Base-by-base conservation (phyloP, 306 rosid species). In the Dryas drummondii region DNA sequence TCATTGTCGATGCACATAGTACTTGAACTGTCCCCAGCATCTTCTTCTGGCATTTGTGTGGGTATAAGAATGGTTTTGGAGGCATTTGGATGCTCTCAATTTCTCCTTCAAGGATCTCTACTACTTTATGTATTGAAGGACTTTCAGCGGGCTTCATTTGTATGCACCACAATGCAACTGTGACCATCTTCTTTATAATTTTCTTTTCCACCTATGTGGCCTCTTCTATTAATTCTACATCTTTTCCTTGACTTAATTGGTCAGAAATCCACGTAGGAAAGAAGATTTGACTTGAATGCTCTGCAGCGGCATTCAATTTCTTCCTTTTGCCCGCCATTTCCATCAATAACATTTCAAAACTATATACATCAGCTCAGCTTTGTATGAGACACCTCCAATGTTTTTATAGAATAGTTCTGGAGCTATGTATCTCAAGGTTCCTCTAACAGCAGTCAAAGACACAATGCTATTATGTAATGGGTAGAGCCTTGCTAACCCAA, bases 121-220 rank as follows among this genome's bases (percentile, higher is more conserved):
- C 26, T 26, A 66, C 71, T 66, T 0, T 66, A 53, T 10, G 44
- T 15, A 66, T 66, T 9, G 71, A 17, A 46, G 71, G 71, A 6
- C 71, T 44, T 16, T 66, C 71, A n/a, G 13, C 4, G 9, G 71
- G 71, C 42, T 46, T 66, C 71, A 66, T n/a, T 46, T 66, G 71
- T 42, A 65, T 59, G 11, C 22, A 22, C 22, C 22, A 22, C 22
- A 22, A 22, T 22, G 22, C 22, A 22, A 22, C 22, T 22, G 22
- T 22, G 22, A 22, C 22, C 22, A 22, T 22, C 22, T 22, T 22
- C 22, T 60, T 47, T n/a, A 15, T 1, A 19, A 15, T 52, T n/a
- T 70, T 40, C 61, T n/a, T 1, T 40, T 70, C 61, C 61, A 16
- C 74, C 0, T 70, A 5, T 10, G 40, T 71, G 8, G 32, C 65